Base-by-base conservation (phyloP, 2,329 filamentous ascomycete species). In the Trichoderma sp. region DNA sequence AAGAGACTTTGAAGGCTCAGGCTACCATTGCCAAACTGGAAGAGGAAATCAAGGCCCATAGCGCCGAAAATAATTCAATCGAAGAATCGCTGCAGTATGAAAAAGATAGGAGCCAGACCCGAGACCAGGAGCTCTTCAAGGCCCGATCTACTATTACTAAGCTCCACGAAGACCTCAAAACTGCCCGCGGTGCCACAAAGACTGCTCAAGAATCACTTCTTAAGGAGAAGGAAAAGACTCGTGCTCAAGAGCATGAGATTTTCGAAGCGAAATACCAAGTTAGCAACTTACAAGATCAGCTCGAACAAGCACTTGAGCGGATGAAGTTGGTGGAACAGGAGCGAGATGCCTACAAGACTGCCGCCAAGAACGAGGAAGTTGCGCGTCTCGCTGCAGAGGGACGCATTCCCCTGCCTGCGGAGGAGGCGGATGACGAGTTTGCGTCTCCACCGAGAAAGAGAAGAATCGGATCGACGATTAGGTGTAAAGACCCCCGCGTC, bases 1-100 rank as follows among this genome's bases (percentile, higher is more conserved):
- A 92, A 33, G 91, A 93, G 73, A 89, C 88, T 2, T 92, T 92
- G 83, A 92, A 92, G 76, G 86, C 87, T 19, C 89, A 92, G 73
- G 92, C 90, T 2, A 79, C 82, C 14, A 85, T 90, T 40, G 86
- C 92, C 74, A 92, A 92, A 76, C 77, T 91, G 16, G 90, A 92
- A 76, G 91, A 92, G 74, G 90, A 93, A 74, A 83, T 92, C 72
- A 92, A 92, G 77, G 81, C 87, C 0, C 82, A 86, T 62, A 86
- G 89, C 56, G 80, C 80, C 29, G 80, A 82, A 21, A 79, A 85
- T 66, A 84, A 83, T 68, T 80, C 93, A 13, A 86, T 88, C 68
- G 90, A 92, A 74, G 88, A 92, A 74, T 90, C 92, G 19, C 53
- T 66, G 16, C 63, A 57, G 10, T 27, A 58, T 8, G 63, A 66